Base-by-base conservation (phyloP, 768 basidiomycete species). In the Postia placenta region DNA sequence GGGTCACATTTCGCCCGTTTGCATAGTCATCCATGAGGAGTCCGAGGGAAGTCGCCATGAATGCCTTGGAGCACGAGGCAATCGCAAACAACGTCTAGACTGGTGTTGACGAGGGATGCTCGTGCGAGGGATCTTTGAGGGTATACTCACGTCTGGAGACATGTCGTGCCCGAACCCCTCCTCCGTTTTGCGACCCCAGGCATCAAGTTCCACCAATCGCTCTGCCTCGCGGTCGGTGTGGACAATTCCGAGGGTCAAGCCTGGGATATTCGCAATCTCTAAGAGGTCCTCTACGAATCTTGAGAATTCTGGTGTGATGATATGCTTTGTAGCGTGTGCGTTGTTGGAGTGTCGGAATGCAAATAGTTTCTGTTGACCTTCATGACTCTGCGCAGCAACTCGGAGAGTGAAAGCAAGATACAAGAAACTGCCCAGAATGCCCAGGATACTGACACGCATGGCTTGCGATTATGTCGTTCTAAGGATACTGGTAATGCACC, bases 21-120 rank as follows among this genome's bases (percentile, higher is more conserved):
- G 59, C 60, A 51, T 56, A 64, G 47, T 67, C 63, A 19, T 66
- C 63, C 42, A 66, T 65, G 2, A 69, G 59, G n/a, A 66, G 47
- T 1, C 66, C 65, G 19, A 67, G 28, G 6, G 60, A 43, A 15
- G 43, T 43, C 1, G 60, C 50, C 4, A 62, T 50, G 49, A 67
- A 67, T 0, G 61, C 62, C 46, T 69, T 69, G 2, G 63, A 67
- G 53, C 58, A 61, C 3, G 66, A 66, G 7, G 52, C 66, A 6
- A 67, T 53, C 30, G n/a, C 42, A 44, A 66, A 68, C 3, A 64
- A 45, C 0, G 66, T 64, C 66, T 68, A 43, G 2, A n/a, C n/a
- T n/a, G n/a, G 22, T 35, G 17, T 17, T 11, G 30, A 45, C 14
- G 14, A 45, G 7, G 11, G 12, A 33, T 45, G 25, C 4, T 7